A percentile compares a stretch with the other conserved stretches of the same genome.
Conservation (phyloP, 2,329 filamentous ascomycete species). For the Scytalidium sp. region DNA sequence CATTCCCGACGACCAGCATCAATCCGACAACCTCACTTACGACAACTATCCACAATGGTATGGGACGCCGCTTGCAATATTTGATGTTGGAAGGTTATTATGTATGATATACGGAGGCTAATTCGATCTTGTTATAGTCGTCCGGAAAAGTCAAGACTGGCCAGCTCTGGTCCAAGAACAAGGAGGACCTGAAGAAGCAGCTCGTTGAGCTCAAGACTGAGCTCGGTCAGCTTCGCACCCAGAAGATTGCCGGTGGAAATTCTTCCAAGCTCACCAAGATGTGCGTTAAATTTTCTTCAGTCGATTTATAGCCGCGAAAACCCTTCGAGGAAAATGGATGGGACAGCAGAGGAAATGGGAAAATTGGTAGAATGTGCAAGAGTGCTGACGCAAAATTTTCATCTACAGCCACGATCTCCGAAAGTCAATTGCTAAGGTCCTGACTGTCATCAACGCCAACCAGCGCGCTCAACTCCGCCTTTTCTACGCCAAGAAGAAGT, state of each 20-base stretch:
- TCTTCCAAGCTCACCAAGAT: constrained; percentile 97
- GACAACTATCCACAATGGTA: constrained; percentile 32
- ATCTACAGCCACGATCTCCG: constrained; percentile 85
- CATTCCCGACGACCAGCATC: constrained; percentile 16
- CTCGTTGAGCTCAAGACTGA: constrained; percentile 94
- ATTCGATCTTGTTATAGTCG: constrained; percentile 46
- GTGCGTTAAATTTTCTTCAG: constrained; percentile 53
- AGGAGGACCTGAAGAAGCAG: constrained; percentile 96
- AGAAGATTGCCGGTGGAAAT: constrained; percentile 93
- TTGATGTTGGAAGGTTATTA: not conserved
- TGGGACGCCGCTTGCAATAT: constrained; percentile 8
- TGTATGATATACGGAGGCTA: constrained; percentile 13
- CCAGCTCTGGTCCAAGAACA: constrained; percentile 98
- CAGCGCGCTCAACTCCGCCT: constrained; percentile 96
- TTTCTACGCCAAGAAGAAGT: constrained; percentile 99
- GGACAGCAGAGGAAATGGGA: constrained; percentile 1
- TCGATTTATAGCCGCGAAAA: not conserved
- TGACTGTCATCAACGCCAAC: constrained; percentile 99
- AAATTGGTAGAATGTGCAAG: not conserved
- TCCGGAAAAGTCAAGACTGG: constrained; percentile 83
- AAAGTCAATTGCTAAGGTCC: constrained; percentile 98
- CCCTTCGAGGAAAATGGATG: constrained; percentile 1
- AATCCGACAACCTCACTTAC: constrained; percentile 17
- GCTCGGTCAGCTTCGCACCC: constrained; percentile 92
- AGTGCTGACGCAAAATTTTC: constrained; percentile 14